Evolutionary conservation across 129 eudicot species (phyloP), one percentile per base, ranked within the genome.

Genomic region (Chrysanthemum lavandulifolium): DNA sequence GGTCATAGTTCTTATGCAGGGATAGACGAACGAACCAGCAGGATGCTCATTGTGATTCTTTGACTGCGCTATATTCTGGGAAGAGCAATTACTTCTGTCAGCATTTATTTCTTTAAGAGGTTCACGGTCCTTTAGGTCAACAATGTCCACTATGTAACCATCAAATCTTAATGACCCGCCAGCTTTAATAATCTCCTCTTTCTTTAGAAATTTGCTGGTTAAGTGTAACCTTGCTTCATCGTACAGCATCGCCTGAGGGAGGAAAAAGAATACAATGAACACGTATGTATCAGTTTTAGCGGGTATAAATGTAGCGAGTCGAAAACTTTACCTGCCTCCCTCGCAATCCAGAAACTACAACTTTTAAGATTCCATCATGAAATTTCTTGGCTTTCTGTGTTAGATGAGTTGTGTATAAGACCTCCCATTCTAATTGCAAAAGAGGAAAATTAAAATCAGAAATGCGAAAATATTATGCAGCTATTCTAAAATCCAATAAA

Each of bases 361-460:
- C 77, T 65, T 68, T 79, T 79, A 94, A 72, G 80, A 75, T 65
- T 18, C 99, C 99, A 83, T 94, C 99, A 68, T 90, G 99, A 68
- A 69, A 90, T 75, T 83, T 94, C 85, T 94, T 88, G 80, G 93
- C 85, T 82, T 90, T 94, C 77, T 88, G 97, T 50, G 96, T 90
- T 65, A 94, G 14, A 64, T 94, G 97, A 60, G 93, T 73, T 55
- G 93, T 94, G 86, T 94, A 94, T 77, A 94, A 75, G 58, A 85
- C 96, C 88, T 86, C 80, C 99, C 99, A 94, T 76, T 90, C 99
- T 94, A 48, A 61, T 63, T 60, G 45, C 49, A 76, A 75, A 68
- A 19, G 2, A 11, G 5, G 68, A 50, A 55, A 55, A 18, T 1
- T 0, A 16, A 19, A 72, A 52, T 49, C 78, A 59, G 18, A 53